Evolutionary conservation across 176 grass and related monocot species (phyloP), one percentile per base, ranked within the genome.

Genomic region (Themeda triandra): DNA sequence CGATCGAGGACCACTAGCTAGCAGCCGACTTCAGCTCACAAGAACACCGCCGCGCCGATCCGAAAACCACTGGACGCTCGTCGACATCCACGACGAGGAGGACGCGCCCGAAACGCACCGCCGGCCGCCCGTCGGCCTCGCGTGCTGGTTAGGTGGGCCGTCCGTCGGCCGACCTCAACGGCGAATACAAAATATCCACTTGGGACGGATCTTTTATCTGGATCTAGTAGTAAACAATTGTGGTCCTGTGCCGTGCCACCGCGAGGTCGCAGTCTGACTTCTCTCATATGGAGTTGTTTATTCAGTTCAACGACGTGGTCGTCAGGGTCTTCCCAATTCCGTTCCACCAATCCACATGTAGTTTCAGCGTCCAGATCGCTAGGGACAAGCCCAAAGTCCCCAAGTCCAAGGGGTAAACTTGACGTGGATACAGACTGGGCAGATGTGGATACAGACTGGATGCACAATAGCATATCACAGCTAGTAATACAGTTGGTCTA

Each of bases 231-330:
- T 51, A 19, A 19, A 53, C 49, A 21, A 19, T 21, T 53, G 17
- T 4, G 17, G 49, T 53, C 49, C 39, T 1, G 14, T 29, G 2
- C 8, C 13, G 9, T 24, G 75, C 45, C 78, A 41, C 7, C 28
- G 63, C 21, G 51, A 46, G 21, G 28, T 71, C 19, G 32, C 54
- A 6, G 21, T 83, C 25, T 83, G 74, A 88, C 24, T 42, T 83
- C 17, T 31, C 28, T 15, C 1, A 33, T 45, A 28, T 56, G 60
- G 40, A 48, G 41, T 19, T 48, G 39, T 32, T 19, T 48, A 49
- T 48, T 46, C 40, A 65, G 10, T 37, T 58, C 49, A 56, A 58
- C 73, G 18, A 10, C 30, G n/a, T 1, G 79, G 79, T 69, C 79
- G 5, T 51, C 63, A 8, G 6, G 3, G n/a, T 46, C 59, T 19